Percentiles rank a stretch among this genome's conserved stretches.
Conservation (phyloP, 306 rosid species). For the Casuarina glauca region DNA sequence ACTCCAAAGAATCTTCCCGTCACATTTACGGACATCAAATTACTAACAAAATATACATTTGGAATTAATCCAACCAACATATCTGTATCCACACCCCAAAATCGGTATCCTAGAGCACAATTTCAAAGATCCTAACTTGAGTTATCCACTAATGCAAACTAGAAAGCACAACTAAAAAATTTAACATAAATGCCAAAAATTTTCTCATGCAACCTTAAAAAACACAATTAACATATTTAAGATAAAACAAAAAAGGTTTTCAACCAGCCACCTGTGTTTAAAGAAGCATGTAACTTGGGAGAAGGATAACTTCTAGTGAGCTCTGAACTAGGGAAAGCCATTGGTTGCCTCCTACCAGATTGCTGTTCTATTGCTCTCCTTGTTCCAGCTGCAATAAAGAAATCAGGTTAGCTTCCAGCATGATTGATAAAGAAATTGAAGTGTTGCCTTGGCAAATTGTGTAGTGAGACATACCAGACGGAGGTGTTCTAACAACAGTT, state of each 20-base stretch:
- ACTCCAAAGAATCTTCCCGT: neutral
- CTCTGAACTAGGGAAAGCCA: conserved; percentile 58
- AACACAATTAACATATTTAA: too few species aligned
- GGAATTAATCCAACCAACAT: neutral
- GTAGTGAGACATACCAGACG: conserved; percentile 62
- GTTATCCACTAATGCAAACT: neutral
- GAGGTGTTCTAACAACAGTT: conserved; percentile 67
- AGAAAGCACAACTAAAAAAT: too few species aligned
- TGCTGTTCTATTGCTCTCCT: conserved; percentile 57
- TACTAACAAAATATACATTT: neutral
- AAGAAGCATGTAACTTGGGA: conserved; percentile 55
- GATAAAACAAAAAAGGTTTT: too few species aligned
- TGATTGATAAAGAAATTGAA: neutral
- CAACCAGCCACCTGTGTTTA: conserved; percentile 55
- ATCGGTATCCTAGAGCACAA: neutral
- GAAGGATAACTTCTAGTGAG: conserved; percentile 52
- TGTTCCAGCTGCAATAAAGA: conserved; percentile 52
- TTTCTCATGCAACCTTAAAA: too few species aligned
- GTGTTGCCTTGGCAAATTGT: too few species aligned
- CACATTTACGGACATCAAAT: neutral
- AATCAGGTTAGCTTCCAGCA: conserved; percentile 11
- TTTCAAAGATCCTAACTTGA: neutral
- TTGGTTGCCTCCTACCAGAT: conserved; percentile 55
- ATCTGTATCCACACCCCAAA: neutral
- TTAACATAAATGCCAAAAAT: too few species aligned